These are phyloP conservation scores for Harringtonia aguacate DNA, from an alignment of 2,329 filamentous ascomycete genomes.

Conservation along the genomic window DNA sequence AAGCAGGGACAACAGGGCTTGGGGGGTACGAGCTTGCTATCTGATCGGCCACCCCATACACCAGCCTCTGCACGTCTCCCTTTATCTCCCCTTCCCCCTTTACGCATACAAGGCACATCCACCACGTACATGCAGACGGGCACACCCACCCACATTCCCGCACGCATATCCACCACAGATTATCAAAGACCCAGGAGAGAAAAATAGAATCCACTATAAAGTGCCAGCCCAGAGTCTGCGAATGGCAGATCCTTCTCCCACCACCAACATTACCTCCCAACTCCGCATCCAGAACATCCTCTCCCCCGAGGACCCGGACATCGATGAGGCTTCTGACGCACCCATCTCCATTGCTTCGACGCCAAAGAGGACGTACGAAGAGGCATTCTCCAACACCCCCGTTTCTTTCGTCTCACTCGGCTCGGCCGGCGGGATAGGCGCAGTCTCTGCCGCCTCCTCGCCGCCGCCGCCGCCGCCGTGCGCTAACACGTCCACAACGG, in stretches of 20 bases:
- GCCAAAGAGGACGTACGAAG: constrained; percentile 26
- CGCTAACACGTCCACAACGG: no score
- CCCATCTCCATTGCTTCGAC: constrained; percentile 19
- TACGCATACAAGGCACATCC: no score
- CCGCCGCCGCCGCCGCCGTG: background rate
- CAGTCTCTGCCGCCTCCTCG: background rate
- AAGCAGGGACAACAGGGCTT: no score
- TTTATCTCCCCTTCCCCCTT: no score
- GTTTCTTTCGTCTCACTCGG: background rate
- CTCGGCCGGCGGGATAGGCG: no score
- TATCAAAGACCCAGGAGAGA: background rate
- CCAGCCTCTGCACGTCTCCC: no score
- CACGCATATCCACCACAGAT: constrained; percentile 1
- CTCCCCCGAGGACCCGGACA: constrained; percentile 31
- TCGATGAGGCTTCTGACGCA: constrained; percentile 22
- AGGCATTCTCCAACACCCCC: constrained; percentile 17
- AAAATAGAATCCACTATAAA: constrained; percentile 6
- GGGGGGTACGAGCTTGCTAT: no score
- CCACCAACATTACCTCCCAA: constrained; percentile 39
- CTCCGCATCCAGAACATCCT: constrained; percentile 41
- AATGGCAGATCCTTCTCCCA: constrained; percentile 22
- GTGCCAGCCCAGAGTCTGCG: constrained; percentile 19
- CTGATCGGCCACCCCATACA: no score
- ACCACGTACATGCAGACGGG: constrained; percentile 2
- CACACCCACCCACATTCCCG: constrained; percentile 2